Percentiles rank a stretch among this genome's conserved stretches.
These are phyloP conservation scores for Gaillardinia entomophila DNA, from an alignment of 805 yeast species.

Conservation along the genomic window DNA sequence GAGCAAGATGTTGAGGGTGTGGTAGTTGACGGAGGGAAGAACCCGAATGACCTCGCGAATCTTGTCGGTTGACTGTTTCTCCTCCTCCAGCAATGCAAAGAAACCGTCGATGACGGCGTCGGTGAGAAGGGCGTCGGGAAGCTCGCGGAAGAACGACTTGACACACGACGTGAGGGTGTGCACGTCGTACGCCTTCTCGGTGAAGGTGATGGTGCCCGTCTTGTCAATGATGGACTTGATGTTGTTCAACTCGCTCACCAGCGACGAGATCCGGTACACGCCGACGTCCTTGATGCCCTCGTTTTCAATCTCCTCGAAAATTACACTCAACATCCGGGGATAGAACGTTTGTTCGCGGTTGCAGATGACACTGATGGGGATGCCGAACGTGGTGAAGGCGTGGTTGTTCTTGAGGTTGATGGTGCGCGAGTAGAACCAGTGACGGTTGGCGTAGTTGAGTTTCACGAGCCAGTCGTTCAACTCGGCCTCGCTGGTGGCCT, in stretches of 20 bases:
- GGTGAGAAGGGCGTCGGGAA: conserved; percentile 79
- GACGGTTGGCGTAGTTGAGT: conserved; percentile 43
- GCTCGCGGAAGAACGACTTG: conserved; percentile 74
- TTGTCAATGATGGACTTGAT: conserved; percentile 41
- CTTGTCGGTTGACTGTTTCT: conserved; percentile 7
- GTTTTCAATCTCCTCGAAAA: conserved; percentile 73
- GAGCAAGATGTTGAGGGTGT: conserved; percentile 60
- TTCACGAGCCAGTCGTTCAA: conserved; percentile 68
- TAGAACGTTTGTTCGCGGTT: conserved; percentile 55
- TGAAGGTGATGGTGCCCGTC: conserved; percentile 44
- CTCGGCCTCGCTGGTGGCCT: conserved; percentile 56
- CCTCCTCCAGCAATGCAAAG: conserved; percentile 23
- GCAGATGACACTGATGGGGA: conserved; percentile 75
- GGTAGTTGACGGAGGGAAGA: conserved; percentile 64
- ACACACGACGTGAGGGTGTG: conserved; percentile 87
- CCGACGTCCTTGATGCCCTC: conserved; percentile 91
- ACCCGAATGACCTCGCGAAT: conserved; percentile 26
- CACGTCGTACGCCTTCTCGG: conserved; percentile 56
- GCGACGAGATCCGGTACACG: conserved; percentile 66
- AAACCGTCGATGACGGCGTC: conserved; percentile 59
- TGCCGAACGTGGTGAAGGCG: conserved; percentile 61
- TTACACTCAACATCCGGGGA: conserved; percentile 61
- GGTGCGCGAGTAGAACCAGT: conserved; percentile 48
- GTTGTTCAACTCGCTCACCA: conserved; percentile 40
- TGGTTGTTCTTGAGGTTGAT: conserved; percentile 20